Percentiles rank a stretch among this genome's conserved stretches.
phyloP scores from a whole-genome alignment of 768 basidiomycete species.

The Goffeauzyma gilvescens region DNA sequence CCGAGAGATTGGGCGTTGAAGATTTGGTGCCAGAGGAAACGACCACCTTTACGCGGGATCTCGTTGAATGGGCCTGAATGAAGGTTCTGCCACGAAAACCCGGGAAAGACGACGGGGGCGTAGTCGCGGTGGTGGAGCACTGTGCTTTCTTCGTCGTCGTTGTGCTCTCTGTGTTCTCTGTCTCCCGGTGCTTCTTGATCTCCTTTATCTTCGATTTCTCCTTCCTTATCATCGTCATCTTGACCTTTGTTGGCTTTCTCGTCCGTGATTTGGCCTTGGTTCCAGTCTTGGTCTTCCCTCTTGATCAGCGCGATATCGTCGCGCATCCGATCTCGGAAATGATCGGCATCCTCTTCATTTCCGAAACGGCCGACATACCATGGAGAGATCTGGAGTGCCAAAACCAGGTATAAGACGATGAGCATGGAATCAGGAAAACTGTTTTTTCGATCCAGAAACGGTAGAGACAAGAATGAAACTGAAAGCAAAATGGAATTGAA shows the following conservation, averaged over 20 bases:
- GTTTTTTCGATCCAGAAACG: no score
- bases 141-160: neutral
- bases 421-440: neutral
- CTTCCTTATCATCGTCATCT: no score
- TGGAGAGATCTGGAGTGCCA: slow-evolving; percentile 56
- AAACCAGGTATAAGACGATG: no score
- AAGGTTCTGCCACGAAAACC: slow-evolving; percentile 46
- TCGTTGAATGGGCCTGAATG: slow-evolving; percentile 52
- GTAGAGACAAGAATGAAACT: neutral
- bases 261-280: no score
- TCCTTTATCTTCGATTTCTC: no score
- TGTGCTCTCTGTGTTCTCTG: neutral
- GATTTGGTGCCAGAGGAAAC: slow-evolving; percentile 61
- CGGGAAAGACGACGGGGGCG: slow-evolving; percentile 48
- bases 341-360: slow-evolving; percentile 44
- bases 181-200: no score
- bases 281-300: slow-evolving; percentile 44
- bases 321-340: slow-evolving; percentile 47
- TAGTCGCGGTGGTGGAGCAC: slow-evolving; percentile 38
- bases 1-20: slow-evolving; percentile 47
- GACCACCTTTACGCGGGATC: slow-evolving; percentile 52
- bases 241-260: no score
- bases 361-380: slow-evolving; percentile 63
- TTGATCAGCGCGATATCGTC: slow-evolving; percentile 44
- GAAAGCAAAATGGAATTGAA: no score